Evolutionary conservation across 2,329 filamentous ascomycete species (phyloP).

Genomic region (Penicillium aurantiogriseum): DNA sequence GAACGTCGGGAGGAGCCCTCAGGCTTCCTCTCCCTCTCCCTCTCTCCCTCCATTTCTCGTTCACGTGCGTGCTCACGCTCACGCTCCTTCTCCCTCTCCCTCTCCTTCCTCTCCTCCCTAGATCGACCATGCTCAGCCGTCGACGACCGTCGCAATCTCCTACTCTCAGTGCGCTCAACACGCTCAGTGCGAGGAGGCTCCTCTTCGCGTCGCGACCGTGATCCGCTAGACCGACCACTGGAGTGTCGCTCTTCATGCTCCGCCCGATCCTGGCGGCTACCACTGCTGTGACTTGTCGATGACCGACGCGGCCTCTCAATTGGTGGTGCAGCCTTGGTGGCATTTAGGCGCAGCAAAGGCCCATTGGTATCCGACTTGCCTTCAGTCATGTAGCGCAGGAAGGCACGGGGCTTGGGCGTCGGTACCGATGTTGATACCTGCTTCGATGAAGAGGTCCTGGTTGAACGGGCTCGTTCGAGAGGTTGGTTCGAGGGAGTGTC

Average conservation of each 20-base stretch:
- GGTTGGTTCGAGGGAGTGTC: conserved; percentile 23
- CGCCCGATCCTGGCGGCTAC: conserved; percentile 20
- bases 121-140: conserved; percentile 19
- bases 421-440: conserved; percentile 19
- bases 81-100: conserved; percentile 15
- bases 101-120: conserved; percentile 22
- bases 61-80: conserved; percentile 10
- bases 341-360: conserved; percentile 41
- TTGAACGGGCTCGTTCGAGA: conserved; percentile 21
- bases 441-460: conserved; percentile 29
- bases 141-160: conserved; percentile 22
- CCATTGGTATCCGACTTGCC: conserved; percentile 43
- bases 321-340: conserved; percentile 32
- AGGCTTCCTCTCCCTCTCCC: conserved; percentile 11
- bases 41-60: conserved; percentile 14
- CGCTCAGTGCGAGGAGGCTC: background rate
- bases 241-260: conserved; percentile 27
- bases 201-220: conserved; percentile 33
- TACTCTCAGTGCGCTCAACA: conserved; percentile 9
- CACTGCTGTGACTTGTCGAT: conserved; percentile 33
- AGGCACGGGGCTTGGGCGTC: conserved; percentile 27
- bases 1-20: conserved; percentile 25
- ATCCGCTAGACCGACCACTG: conserved; percentile 24
- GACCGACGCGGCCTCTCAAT: conserved; percentile 33
- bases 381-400: conserved; percentile 39